Evolutionary conservation across 1,139 yeast species (phyloP), one percentile per base, ranked within the genome.

Genomic region (Geotrichum cucujoidarum): DNA sequence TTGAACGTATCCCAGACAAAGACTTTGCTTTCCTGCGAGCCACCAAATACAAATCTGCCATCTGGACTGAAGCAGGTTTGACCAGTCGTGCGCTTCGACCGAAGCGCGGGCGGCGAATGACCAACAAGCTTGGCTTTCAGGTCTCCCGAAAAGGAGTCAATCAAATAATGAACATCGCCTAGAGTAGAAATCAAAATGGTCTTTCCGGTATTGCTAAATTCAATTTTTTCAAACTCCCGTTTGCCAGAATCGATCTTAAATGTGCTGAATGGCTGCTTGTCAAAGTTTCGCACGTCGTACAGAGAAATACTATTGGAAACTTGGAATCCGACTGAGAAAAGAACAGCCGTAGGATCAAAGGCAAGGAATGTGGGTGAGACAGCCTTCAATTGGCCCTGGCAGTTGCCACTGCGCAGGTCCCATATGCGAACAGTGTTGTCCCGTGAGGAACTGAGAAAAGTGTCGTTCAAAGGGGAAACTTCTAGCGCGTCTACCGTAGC

Each of bases 401-500:
- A 57, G n/a, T 60, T 55, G 2, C 69, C 61, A 0, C 83, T 70
- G 55, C 90, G 71, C 37, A 85, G 63, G 63, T 92, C 97, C 98
- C 98, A 92, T 6, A 86, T 56, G 55, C 94, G 78, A 2, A 89
- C 87, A 0, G 95, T 80, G 48, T 83, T 76, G 63, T 94, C 99
- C 51, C 75, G 64, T 1, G 95, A 76, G 0, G 92, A 74, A 27
- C 90, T 79, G 6, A 88, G 58, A 57, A 89, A 78, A 11, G 76
- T 67, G 59, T 87, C 90, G 48, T 77, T 74, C 2, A 80, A 68
- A 0, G 97, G 97, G 39, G 83, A 78, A 55, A 89, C 79, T 60
- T 87, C 89, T 5, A 92, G 66, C 6, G 78, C 74, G 1, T 78
- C 76, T 11, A 92, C 97, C 54, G 79, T 76, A 18, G 77, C 83